Evolutionary conservation across 179 eudicot genomes (phyloP).

Genomic region (Kewa caespitosa): DNA sequence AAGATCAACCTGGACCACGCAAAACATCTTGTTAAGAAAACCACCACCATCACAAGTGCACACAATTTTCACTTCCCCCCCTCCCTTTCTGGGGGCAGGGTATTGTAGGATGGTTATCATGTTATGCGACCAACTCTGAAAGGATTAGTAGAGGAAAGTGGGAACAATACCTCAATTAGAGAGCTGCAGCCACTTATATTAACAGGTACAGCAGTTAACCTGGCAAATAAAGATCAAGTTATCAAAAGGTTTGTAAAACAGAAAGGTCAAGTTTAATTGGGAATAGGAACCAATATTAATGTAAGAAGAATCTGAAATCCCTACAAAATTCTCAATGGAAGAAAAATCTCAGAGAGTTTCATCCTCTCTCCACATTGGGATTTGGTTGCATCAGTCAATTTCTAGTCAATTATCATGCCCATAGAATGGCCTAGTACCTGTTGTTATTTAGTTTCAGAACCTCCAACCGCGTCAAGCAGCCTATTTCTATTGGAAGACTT

Average conservation of each 20-base stretch:
- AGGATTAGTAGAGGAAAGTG: not conserved
- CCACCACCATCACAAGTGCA: not conserved
- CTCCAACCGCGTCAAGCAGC: slow-evolving; percentile 52
- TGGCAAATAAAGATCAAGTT: slow-evolving; percentile 26
- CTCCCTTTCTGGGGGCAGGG: too few species aligned
- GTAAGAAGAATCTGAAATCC: not conserved
- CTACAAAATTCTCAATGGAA: not conserved
- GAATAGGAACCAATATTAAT: not conserved
- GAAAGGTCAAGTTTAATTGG: not conserved
- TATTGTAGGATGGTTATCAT: not conserved
- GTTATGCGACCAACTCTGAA: not conserved
- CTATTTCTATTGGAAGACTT: slow-evolving; percentile 68
- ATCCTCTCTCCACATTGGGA: not conserved
- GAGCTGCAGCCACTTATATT: slow-evolving; percentile 66
- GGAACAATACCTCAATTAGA: slow-evolving; percentile 61
- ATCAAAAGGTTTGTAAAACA: not conserved
- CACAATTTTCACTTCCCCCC: not conserved
- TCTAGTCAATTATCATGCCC: not conserved
- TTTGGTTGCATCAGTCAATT: not conserved
- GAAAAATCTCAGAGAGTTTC: not conserved
- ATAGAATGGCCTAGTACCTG: slow-evolving; percentile 42
- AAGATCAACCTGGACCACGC: slow-evolving; percentile 67
- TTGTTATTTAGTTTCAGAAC: slow-evolving; percentile 69
- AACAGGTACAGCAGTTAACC: slow-evolving; percentile 54
- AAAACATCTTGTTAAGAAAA: slow-evolving; percentile 12